Conservation (phyloP, 306 rosid species). For the Cicer judaicum region DNA sequence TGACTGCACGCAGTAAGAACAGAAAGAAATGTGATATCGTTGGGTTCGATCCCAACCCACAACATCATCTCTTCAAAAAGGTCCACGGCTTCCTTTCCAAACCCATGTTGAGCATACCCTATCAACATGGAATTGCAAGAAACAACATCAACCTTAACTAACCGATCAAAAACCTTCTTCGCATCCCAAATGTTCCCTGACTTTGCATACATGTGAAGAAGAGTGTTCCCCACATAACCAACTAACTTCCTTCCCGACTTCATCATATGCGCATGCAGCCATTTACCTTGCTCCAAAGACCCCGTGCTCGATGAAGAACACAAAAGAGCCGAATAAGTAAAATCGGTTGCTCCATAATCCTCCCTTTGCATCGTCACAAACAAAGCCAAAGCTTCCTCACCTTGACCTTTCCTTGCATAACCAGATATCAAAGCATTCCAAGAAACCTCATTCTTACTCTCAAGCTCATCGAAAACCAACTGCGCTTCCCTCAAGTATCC, state of each 20-base stretch:
- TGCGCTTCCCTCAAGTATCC: conserved; percentile 51
- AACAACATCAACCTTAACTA: conserved; percentile 49
- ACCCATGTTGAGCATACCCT: conserved; percentile 64
- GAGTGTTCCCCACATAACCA: conserved; percentile 59
- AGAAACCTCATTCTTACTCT: conserved; percentile 54
- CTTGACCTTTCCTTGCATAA: conserved; percentile 52
- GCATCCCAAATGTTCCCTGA: conserved; percentile 60
- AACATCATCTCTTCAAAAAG: conserved; percentile 49
- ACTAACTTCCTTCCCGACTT: conserved; percentile 50
- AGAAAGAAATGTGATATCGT: conserved; percentile 54
- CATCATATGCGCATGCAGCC: conserved; percentile 56
- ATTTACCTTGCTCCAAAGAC: conserved; percentile 58
- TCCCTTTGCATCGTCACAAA: conserved; percentile 58
- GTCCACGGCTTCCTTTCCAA: conserved; percentile 60
- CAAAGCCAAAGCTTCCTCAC: conserved; percentile 49
- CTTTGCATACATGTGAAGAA: conserved; percentile 64
- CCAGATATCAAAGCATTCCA: conserved; percentile 61
- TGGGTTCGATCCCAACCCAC: conserved; percentile 49
- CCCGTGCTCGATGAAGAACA: conserved; percentile 48
- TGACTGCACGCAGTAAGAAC: conserved; percentile 62
- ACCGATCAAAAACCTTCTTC: conserved; percentile 49
- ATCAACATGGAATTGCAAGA: conserved; percentile 62
- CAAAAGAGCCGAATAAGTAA: conserved; percentile 54
- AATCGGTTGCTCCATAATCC: conserved; percentile 48
- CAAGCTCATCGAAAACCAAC: conserved; percentile 48